phyloP scores from a whole-genome alignment of 192 early-diverging fungal genomes.

The Funneliformis mosseae region DNA sequence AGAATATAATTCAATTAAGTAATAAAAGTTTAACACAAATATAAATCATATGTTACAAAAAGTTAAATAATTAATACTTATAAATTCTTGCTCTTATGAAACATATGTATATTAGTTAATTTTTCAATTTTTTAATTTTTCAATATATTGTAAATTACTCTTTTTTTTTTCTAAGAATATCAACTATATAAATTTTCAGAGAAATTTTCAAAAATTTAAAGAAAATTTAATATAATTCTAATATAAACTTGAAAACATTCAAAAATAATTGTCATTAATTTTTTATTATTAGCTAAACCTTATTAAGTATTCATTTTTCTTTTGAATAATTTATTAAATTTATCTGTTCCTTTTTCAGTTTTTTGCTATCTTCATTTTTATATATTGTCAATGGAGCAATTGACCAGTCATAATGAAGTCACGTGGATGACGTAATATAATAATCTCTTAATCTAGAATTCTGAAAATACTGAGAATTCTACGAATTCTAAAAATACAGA shows the following conservation, averaged over 20 bases:
- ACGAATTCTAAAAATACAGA: too few relatives aligned
- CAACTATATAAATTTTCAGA: neutral
- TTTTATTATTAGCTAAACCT: slow-evolving; percentile 41
- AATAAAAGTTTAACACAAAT: neutral
- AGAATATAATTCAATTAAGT: neutral
- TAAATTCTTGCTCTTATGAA: slow-evolving; percentile 34
- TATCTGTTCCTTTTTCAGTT: too few relatives aligned
- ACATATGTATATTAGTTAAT: slow-evolving; percentile 35
- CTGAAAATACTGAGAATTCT: too few relatives aligned
- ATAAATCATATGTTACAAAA: neutral
- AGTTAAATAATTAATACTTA: slow-evolving; percentile 5
- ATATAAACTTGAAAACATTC: neutral
- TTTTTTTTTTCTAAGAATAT: slow-evolving; percentile 35
- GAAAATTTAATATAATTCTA: neutral
- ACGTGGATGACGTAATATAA: too few relatives aligned
- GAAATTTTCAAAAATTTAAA: slow-evolving; percentile 15
- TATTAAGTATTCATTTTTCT: slow-evolving; percentile 38
- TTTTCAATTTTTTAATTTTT: too few relatives aligned
- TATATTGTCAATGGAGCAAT: too few relatives aligned
- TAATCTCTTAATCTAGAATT: too few relatives aligned
- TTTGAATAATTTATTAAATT: too few relatives aligned
- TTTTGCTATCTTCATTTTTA: too few relatives aligned
- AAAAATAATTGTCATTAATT: neutral
- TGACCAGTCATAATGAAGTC: too few relatives aligned
- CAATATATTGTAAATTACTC: slow-evolving; percentile 31